These are phyloP conservation scores for Pneumocystis canis DNA, from an alignment of 1,139 yeast genomes.

Conservation along the genomic window DNA sequence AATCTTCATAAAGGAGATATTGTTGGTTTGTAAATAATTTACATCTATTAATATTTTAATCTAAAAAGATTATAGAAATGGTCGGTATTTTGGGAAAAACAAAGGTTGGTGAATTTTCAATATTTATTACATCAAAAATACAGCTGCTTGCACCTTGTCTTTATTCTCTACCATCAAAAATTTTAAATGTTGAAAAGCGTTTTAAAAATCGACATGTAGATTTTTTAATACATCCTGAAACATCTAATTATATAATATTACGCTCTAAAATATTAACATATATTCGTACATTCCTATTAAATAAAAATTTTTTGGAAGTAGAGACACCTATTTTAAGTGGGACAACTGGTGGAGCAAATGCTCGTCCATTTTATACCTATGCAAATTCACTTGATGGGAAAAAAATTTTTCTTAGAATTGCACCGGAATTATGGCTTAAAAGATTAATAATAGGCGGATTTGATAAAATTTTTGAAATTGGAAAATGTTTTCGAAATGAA, in stretches of 20 bases:
- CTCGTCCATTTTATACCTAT: constrained; percentile 92
- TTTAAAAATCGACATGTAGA: constrained; percentile 61
- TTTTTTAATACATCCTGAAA: constrained; percentile 44
- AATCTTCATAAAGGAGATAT: background rate
- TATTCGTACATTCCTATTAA: constrained; percentile 43
- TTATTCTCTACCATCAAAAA: constrained; percentile 52
- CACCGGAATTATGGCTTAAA: constrained; percentile 92
- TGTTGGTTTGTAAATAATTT: background rate
- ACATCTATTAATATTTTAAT: background rate
- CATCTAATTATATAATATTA: constrained; percentile 37
- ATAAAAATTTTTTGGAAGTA: constrained; percentile 63
- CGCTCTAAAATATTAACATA: constrained; percentile 41
- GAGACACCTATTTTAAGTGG: constrained; percentile 99
- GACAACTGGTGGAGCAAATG: constrained; percentile 99
- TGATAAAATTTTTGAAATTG: constrained; percentile 96
- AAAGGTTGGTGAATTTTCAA: constrained; percentile 60
- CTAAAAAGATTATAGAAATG: constrained; percentile 29
- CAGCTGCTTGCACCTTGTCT: constrained; percentile 52
- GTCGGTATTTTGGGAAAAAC: constrained; percentile 63
- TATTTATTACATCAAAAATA: constrained; percentile 42
- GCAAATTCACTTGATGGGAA: constrained; percentile 92
- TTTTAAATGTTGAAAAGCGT: constrained; percentile 41
- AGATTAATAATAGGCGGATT: constrained; percentile 97
- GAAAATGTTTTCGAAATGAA: constrained; percentile 97
- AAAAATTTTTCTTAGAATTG: constrained; percentile 96